Conservation (phyloP, 2,329 filamentous ascomycete genomes). For the Davidsoniella virescens region DNA sequence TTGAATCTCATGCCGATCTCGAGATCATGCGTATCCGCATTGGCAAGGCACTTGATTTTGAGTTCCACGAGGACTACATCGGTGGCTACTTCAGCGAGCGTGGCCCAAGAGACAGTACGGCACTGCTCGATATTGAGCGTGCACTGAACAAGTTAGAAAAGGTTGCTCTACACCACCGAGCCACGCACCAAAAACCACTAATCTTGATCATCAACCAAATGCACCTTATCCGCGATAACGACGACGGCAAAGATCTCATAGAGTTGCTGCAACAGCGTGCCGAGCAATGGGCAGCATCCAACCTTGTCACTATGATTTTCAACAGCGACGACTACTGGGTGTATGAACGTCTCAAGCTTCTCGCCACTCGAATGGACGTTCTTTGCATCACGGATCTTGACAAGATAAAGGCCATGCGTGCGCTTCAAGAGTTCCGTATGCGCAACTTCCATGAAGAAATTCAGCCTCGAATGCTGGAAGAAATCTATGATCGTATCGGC, state of each 20-base stretch:
- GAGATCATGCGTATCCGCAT: conserved; percentile 90
- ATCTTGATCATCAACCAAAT: conserved; percentile 91
- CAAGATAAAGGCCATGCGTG: conserved; percentile 59
- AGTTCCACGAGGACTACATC: conserved; percentile 96
- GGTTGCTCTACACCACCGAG: conserved; percentile 60
- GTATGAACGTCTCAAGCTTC: conserved; percentile 82
- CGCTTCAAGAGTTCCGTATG: conserved; percentile 62
- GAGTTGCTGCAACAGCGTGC: conserved; percentile 91
- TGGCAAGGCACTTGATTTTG: conserved; percentile 87
- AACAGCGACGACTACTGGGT: conserved; percentile 99
- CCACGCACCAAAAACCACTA: conserved; percentile 48
- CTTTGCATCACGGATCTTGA: conserved; percentile 71
- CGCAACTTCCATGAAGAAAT: conserved; percentile 56
- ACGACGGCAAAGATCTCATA: conserved; percentile 81
- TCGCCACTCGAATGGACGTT: conserved; percentile 89
- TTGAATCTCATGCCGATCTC: conserved; percentile 86
- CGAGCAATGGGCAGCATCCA: conserved; percentile 88
- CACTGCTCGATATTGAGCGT: conserved; percentile 84
- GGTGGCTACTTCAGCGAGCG: conserved; percentile 90
- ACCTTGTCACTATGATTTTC: conserved; percentile 81
- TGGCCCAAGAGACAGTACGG: conserved; percentile 80
- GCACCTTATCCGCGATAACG: conserved; percentile 79
- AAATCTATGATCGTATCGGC: conserved; percentile 75
- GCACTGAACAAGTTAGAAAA: conserved; percentile 98
- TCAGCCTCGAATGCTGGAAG: conserved; percentile 40